Base-by-base conservation (phyloP, 139 green algal species). In the Tetratostichococcus sp. region DNA sequence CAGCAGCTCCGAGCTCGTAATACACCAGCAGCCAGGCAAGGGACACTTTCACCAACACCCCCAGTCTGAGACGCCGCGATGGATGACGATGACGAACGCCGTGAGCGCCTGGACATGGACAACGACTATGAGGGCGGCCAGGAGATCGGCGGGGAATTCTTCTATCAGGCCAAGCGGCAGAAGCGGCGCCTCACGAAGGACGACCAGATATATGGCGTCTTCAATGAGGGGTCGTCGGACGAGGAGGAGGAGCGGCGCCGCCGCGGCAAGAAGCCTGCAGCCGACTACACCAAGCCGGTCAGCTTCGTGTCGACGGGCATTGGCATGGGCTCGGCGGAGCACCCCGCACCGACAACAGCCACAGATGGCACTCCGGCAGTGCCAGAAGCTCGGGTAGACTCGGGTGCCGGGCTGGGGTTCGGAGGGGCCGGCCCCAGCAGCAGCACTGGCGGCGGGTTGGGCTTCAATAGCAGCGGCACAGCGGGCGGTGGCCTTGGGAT, bases 181-280 rank as follows among this genome's bases (percentile, higher is more conserved):
- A 93, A 91, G 65, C 75, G 82, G n/a, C 80, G 84, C 78, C 88
- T 96, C 65, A 94, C 86, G 0, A 70, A 84, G n/a, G 94, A 98
- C 3, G 94, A 98, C 19, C 74, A 78, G 14, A 76, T 98, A 0
- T 98, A 97, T 35, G 94, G 94, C 68, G 85, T 96, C 0, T 97
- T 97, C 83, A 80, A 81, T 21, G 82, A 81, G 30, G 72, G 72
- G 43, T 82, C 89, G 34, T 83, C 75, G 1, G 75, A 86, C 23
- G 74, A 86, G n/a, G 83, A 78, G 35, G 82, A 66, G 30, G 65
- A 58, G 17, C 73, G 75, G 4, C 75, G 75, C 4, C 83, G 76
- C 65, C 35, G 75, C 1, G 50, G 85, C 14, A 59, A 76, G 43
- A 42, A 68, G 4, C 77, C 81, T 30, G 71, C 75, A 21, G 83